Evolutionary conservation across 2,329 filamentous ascomycete genomes (phyloP).

Genomic region (Blumeria graminis): DNA sequence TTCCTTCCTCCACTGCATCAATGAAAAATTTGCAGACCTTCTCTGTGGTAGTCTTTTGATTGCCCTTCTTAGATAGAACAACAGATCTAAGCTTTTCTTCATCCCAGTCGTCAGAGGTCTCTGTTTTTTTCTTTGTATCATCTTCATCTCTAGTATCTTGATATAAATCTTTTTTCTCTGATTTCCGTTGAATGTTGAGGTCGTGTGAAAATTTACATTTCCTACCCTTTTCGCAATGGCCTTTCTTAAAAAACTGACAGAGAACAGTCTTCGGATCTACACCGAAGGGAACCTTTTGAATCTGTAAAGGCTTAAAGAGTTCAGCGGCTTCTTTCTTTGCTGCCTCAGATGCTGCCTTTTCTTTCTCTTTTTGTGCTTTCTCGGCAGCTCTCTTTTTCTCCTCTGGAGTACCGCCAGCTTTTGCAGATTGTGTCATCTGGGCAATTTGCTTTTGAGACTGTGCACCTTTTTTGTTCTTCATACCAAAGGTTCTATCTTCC

Average conservation of each 20-base stretch:
- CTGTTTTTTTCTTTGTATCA: conserved; percentile 57
- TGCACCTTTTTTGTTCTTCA: conserved; percentile 99
- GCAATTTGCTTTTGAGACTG: conserved; percentile 78
- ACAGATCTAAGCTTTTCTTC: conserved; percentile 85
- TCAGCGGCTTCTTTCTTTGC: conserved; percentile 60
- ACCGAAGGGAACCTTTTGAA: conserved; percentile 95
- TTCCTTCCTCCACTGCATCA: conserved; percentile 87
- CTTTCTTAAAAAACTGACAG: conserved; percentile 93
- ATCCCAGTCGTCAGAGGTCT: conserved; percentile 93
- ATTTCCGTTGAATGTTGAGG: conserved; percentile 66
- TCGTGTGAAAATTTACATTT: conserved; percentile 99
- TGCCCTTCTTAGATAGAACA: conserved; percentile 88
- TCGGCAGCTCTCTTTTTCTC: conserved; percentile 59
- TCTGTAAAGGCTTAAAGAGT: conserved; percentile 70
- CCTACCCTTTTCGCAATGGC: conserved; percentile 84
- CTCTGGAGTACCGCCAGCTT: conserved; percentile 55
- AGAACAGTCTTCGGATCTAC: conserved; percentile 95
- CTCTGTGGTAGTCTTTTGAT: conserved; percentile 82
- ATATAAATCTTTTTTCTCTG: conserved; percentile 79
- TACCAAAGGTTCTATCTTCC: conserved; percentile 94
- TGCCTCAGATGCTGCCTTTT: conserved; percentile 75
- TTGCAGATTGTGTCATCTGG: conserved; percentile 50
- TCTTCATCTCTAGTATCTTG: conserved; percentile 56
- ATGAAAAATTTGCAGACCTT: conserved; percentile 99
- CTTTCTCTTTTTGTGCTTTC: conserved; percentile 47